Percentiles rank a stretch among this genome's conserved stretches.
These are phyloP conservation scores for Colletotrichum sp. DNA, from an alignment of 2,329 filamentous ascomycete species.

Conservation along the genomic window DNA sequence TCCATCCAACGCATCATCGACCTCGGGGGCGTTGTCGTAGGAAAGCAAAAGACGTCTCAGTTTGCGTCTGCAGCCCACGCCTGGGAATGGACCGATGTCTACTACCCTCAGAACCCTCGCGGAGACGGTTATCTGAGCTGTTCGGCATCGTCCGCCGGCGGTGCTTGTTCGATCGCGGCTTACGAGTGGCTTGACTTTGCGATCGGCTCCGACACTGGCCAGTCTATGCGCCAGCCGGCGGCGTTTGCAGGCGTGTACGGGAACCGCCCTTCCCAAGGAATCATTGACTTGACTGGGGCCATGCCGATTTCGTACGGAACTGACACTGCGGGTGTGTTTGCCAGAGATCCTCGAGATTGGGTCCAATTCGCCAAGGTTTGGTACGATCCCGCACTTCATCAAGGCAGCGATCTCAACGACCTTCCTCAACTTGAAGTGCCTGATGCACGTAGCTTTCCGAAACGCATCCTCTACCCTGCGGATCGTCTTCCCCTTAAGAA, in stretches of 20 bases:
- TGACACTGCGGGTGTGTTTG: not conserved
- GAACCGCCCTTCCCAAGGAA: fast-evolving
- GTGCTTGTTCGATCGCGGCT: not conserved
- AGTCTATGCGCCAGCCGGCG: not conserved
- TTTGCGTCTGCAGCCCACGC: not conserved
- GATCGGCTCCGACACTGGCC: not conserved
- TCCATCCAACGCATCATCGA: not conserved
- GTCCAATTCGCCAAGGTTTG: not conserved
- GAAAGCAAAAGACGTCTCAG: not conserved
- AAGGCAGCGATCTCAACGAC: not conserved
- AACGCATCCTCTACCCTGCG: not conserved
- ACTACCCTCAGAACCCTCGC: not conserved
- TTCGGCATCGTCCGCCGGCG: not conserved
- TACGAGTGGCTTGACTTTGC: not conserved
- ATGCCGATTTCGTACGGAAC: not conserved
- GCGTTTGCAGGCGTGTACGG: not conserved
- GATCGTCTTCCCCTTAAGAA: not conserved
- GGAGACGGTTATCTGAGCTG: not conserved
- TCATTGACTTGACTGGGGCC: not conserved
- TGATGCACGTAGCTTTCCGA: not conserved
- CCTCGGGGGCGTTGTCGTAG: not conserved
- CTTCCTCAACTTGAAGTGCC: not conserved
- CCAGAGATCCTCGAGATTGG: not conserved
- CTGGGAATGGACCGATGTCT: not conserved
- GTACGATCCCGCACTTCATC: not conserved